Evolutionary conservation across 2,329 filamentous ascomycete species (phyloP), one percentile per base, ranked within the genome.

Genomic region (Neoarthrinium moseri): DNA sequence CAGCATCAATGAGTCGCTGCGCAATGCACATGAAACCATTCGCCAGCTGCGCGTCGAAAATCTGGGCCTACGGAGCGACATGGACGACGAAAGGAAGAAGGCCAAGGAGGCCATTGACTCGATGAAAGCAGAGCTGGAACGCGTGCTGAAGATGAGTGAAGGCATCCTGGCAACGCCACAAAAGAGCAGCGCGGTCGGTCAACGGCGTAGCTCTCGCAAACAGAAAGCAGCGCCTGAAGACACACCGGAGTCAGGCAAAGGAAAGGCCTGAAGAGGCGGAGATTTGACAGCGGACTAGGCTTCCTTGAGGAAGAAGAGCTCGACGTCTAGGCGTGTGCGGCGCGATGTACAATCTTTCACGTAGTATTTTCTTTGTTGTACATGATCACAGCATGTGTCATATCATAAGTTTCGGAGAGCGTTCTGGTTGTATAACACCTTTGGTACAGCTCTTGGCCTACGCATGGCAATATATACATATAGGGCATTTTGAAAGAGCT

Each of bases 271-370:
- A 78, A 72, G 64, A 66, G 67, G 48, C 70, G 75, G 48, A 67
- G 71, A 47, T 71, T 74, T 51, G 79, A 83, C 57, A 80, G 76
- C 44, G 80, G 78, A 0, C 55, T 83, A 40, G 77, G 77, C 0
- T 65, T 83, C 20, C 51, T 81, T 58, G 76, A 78, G 22, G 78
- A 81, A 55, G 77, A 80, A 27, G 73, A 74, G 44, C 60, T 56
- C 7, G 48, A 46, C 20, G n/a, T 36, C 20, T 47, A 27, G 30
- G 17, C 5, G 11, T 15, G 10, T 26, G 4, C 15, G 20, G 20
- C 7, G 35, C 18, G n/a, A n/a, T n/a, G n/a, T n/a, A 15, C n/a
- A 6, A 10, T 20, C 24, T 17, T 29, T 22, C 2, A n/a, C n/a
- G 32, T 34, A n/a, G 13, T 34, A 12, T 34, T 34, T 34, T 34